Evolutionary conservation across 176 grass and related monocot genomes (phyloP).

Genomic region (Zoysia pacifica): DNA sequence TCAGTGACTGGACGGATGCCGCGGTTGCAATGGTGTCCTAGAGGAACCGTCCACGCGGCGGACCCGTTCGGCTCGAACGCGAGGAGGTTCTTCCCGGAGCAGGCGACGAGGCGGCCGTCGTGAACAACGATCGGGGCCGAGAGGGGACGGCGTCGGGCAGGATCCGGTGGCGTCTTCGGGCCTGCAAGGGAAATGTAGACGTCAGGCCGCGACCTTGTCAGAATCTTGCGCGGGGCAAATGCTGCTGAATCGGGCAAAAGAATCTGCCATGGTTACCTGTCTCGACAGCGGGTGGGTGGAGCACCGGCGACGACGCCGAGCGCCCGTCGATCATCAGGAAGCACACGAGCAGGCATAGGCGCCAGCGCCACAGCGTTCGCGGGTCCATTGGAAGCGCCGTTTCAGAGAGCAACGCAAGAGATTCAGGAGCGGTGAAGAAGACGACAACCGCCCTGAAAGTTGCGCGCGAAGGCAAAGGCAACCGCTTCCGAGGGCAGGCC

Average conservation of each 20-base stretch:
- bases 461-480: neutral
- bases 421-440: neutral
- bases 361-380: neutral
- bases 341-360: slow-evolving; percentile 38
- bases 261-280: neutral
- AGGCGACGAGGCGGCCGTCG: slow-evolving; percentile 59
- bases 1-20: slow-evolving; percentile 46
- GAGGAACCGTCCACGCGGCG: slow-evolving; percentile 55
- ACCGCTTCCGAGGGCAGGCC: neutral
- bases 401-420: neutral
- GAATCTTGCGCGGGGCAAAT: neutral
- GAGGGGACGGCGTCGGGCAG: slow-evolving; percentile 34
- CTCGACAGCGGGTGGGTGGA: neutral
- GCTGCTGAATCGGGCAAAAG: neutral
- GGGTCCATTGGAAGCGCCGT: neutral
- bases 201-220: neutral
- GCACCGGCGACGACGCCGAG: neutral
- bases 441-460: neutral
- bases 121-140: slow-evolving; percentile 47
- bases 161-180: neutral
- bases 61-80: slow-evolving; percentile 61
- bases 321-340: neutral
- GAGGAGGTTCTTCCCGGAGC: slow-evolving; percentile 61
- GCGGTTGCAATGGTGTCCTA: slow-evolving; percentile 49
- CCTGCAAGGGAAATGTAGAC: slow-evolving; percentile 34